Base-by-base conservation (phyloP, 805 yeast species). In the Lachancea nothofagi region DNA sequence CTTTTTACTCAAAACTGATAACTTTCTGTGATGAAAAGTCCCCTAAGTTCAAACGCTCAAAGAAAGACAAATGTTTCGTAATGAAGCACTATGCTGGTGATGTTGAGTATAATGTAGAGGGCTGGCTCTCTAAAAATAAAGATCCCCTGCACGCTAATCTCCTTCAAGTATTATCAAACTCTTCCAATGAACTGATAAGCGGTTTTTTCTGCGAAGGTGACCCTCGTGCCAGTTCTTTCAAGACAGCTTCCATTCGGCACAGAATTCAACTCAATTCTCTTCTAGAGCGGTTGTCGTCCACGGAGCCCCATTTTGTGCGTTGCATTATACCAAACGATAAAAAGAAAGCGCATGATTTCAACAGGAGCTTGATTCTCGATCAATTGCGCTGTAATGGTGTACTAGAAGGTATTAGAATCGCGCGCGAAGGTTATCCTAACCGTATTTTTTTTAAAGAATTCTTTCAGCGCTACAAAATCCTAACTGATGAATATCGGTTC, bases 321-420 rank as follows among this genome's bases (percentile, higher is more conserved):
- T 93, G 99, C 61, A 93, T 93, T 33, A 67, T 93, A 33, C 99
- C 99, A 6, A 93, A 93, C 56, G 75, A 77, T 44, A 67, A 73
- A 32, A 89, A 90, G 57, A 70, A 70, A 36, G 78, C 96, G 0
- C 75, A 75, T 30, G 66, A 69, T 27, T 83, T 93, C 53, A 87
- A 86, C 51, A 86, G 82, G 50, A 65, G 64, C 22, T 65, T 93
- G 18, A 95, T 93, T 6, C 66, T 93, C 32, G 90, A 84, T 38
- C 99, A 93, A 64, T 69, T 93, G 46, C 72, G 96, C 47, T 93
- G 97, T 56, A 93, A 93, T 56, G 99, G 99, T 74, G 99, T 93
- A 12, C 66, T 93, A 37, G 99, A 93, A 69, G 99, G 99, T 45
- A 93, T 93, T 22, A 74, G 98, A 61, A 93, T 93, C 44, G 96